These are phyloP conservation scores for Bimuria novae-zelandiae DNA, from an alignment of 2,329 filamentous ascomycete species.

Conservation along the genomic window DNA sequence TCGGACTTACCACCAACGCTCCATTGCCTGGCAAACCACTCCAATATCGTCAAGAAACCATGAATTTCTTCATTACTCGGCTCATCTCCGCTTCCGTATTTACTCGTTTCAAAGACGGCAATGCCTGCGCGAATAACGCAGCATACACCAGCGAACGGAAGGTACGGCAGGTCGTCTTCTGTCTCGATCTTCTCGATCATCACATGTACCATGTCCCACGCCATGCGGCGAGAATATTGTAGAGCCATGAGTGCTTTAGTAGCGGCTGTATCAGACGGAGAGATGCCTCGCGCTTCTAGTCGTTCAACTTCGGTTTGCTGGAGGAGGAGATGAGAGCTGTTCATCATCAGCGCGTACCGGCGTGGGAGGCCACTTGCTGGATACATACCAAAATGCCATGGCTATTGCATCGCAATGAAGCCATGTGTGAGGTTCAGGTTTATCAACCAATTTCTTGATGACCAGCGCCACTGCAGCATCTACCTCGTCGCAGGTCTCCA, in stretches of 20 bases:
- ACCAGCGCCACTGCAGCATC: slow-evolving; percentile 7
- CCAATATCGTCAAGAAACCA: background rate
- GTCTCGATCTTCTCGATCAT: slow-evolving; percentile 7
- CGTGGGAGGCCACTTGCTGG: background rate
- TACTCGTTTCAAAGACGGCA: slow-evolving; percentile 16
- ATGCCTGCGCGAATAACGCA: slow-evolving; percentile 19
- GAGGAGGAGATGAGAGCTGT: slow-evolving; percentile 15
- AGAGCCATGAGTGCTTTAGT: slow-evolving; percentile 15
- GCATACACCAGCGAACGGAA: slow-evolving; percentile 20
- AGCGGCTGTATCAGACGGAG: background rate
- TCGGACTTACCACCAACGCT: slow-evolving; percentile 4
- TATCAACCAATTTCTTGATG: slow-evolving; percentile 16
- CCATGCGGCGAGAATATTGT: slow-evolving; percentile 19
- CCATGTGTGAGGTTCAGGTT: slow-evolving; percentile 17
- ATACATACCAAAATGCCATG: slow-evolving; percentile 18
- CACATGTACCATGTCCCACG: slow-evolving; percentile 20
- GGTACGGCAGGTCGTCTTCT: slow-evolving; percentile 7
- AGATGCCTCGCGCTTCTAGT: background rate
- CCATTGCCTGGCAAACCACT: slow-evolving; percentile 8
- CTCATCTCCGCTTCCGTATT: background rate
- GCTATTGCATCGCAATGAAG: slow-evolving; percentile 21
- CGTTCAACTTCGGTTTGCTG: slow-evolving; percentile 10
- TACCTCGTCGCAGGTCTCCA: slow-evolving; percentile 10
- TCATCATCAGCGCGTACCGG: background rate
- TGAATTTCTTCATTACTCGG: slow-evolving; percentile 3